Base-by-base conservation (phyloP, 306 rosid species). In the Astragalus glycyphyllos region DNA sequence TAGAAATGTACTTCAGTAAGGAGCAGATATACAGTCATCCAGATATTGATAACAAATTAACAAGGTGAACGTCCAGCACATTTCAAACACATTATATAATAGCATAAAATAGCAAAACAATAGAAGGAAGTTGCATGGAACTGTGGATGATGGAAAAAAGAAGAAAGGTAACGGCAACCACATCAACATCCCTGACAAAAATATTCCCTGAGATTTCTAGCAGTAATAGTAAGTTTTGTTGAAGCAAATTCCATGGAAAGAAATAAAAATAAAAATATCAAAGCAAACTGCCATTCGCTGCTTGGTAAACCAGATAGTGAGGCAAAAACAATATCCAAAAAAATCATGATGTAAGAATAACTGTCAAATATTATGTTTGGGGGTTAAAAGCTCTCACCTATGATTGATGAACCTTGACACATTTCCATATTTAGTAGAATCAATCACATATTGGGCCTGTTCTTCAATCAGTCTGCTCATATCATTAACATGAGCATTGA, bases 331-430 rank as follows among this genome's bases (percentile, higher is more conserved):
- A 7, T 2, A 0, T 4, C 17, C 42, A 15, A 29, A 46, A 42
- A 55, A 66, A 58, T 40, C 38, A 59, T 6, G 17, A 7, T 7
- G 58, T 37, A 32, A 53, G 13, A 59, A 69, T 23, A 58, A 11
- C 37, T 34, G 60, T 35, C 58, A 45, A 73, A 61, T 15, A 37
- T 5, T 12, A 62, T 62, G 26, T 49, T 14, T 31, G 29, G 49
- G 42, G 76, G 74, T 26, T 70, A 55, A 17, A 78, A 29, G 37
- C 45, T 81, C 45, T 81, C 75, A 89, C 99, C 97, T 89, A 73
- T 94, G 97, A 91, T 91, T 94, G 83, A 94, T 84, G 84, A 94
- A 94, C 78, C 97, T 87, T 50, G 99, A 87, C 71, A 94, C 96
- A 63, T 94, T 94, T 76, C 96, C 99, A 51, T 83, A 89, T 47